Conservation (phyloP, 2,329 filamentous ascomycete genomes). For the Pseudogymnoascus sp. region DNA sequence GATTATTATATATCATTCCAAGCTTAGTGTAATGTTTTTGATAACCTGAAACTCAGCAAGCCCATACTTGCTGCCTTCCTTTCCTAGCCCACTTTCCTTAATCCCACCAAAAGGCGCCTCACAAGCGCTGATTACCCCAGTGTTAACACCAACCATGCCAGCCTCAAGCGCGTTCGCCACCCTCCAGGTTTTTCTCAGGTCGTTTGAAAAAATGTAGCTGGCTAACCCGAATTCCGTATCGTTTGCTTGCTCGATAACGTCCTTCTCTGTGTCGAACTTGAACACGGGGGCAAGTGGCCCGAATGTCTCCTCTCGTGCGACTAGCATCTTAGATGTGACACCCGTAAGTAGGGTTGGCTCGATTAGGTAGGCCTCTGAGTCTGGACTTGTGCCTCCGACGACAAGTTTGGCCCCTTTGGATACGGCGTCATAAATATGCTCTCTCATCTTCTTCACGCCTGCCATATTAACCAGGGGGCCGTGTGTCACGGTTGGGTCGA, state of each 20-base stretch:
- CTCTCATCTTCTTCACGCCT: slow-evolving; percentile 47
- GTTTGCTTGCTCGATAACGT: slow-evolving; percentile 53
- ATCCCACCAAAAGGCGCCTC: not conserved
- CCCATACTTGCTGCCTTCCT: not conserved
- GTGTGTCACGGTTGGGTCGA: slow-evolving; percentile 49
- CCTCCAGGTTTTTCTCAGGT: slow-evolving; percentile 57
- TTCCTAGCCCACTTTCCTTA: not conserved
- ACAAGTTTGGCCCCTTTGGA: slow-evolving; percentile 56
- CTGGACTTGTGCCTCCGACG: slow-evolving; percentile 50
- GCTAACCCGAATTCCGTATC: slow-evolving; percentile 57
- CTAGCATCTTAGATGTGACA: slow-evolving; percentile 51
- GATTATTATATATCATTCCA: not conserved
- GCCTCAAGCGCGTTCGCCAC: slow-evolving; percentile 61
- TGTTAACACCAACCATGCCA: slow-evolving; percentile 56
- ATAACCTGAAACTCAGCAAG: not conserved
- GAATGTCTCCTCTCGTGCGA: slow-evolving; percentile 52
- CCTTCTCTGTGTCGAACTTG: slow-evolving; percentile 58
- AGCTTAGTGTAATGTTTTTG: not conserved
- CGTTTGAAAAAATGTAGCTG: slow-evolving; percentile 62
- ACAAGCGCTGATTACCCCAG: no score
- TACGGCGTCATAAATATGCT: slow-evolving; percentile 58
- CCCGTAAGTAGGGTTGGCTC: slow-evolving; percentile 58
- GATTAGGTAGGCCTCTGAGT: slow-evolving; percentile 54
- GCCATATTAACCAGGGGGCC: slow-evolving; percentile 52
- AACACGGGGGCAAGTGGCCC: slow-evolving; percentile 58